phyloP scores from a whole-genome alignment of 106 monocot genomes.

The Acanthochlamys bracteata region DNA sequence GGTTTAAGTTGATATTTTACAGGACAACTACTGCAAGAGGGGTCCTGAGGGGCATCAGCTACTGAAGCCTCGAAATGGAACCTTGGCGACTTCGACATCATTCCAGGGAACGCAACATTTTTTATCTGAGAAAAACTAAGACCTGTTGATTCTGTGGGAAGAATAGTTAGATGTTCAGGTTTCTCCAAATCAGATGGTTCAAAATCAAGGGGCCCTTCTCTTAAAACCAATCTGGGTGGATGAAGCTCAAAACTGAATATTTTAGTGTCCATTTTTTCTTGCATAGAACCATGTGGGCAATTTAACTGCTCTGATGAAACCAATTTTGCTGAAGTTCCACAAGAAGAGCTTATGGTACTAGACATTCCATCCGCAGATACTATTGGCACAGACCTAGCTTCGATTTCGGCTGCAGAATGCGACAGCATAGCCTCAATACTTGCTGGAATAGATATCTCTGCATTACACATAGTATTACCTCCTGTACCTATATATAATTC shows the following conservation, averaged over 20 bases:
- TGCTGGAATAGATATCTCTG: no score
- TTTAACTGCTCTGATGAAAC: neutral
- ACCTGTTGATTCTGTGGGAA: neutral
- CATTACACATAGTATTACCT: no score
- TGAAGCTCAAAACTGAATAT: neutral
- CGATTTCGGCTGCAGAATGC: no score
- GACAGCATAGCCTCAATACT: no score
- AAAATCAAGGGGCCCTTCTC: conserved; percentile 1
- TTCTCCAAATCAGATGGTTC: neutral
- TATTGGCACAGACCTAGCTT: no score
- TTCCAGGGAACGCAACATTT: neutral
- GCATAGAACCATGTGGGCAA: neutral
- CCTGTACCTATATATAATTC: no score
- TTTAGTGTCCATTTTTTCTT: neutral
- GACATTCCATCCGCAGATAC: no score
- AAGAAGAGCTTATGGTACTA: no score
- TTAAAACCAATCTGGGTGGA: neutral
- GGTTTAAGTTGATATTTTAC: neutral
- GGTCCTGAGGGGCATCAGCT: neutral
- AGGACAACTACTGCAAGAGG: neutral
- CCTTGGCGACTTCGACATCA: neutral
- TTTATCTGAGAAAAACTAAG: neutral
- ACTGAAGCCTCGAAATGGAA: neutral
- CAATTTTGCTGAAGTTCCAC: no score
- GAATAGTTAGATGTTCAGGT: neutral